phyloP scores from a whole-genome alignment of 164 flowering plant genomes.

The Vitis cinerea region DNA sequence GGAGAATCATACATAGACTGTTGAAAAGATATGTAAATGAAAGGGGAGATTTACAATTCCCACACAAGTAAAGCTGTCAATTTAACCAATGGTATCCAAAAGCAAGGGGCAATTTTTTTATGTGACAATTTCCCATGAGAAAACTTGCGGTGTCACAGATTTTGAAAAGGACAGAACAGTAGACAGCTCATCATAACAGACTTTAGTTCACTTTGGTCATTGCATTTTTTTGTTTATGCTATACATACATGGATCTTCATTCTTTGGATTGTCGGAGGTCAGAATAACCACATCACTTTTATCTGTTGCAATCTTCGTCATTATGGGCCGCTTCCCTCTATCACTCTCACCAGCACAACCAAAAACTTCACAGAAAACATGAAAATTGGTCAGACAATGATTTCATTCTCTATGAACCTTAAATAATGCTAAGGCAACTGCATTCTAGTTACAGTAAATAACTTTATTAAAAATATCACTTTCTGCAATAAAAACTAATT shows the following conservation, averaged over 20 bases:
- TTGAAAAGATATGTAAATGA: too few species aligned
- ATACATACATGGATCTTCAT: constrained; percentile 88
- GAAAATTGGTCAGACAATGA: constrained; percentile 16
- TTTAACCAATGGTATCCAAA: too few species aligned
- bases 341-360: constrained; percentile 68
- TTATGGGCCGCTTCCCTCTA: constrained; percentile 83
- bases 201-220: neutral
- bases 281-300: constrained; percentile 88
- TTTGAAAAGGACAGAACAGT: neutral
- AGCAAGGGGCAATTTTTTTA: neutral
- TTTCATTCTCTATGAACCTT: neutral
- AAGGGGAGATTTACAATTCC: too few species aligned
- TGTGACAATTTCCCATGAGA: neutral
- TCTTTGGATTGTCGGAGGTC: constrained; percentile 94
- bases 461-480: neutral
- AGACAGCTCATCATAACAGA: neutral
- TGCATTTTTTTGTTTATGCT: neutral
- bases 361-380: constrained; percentile 38
- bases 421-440: neutral
- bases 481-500: neutral
- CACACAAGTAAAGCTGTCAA: too few species aligned
- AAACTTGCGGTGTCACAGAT: neutral
- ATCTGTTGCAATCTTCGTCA: constrained; percentile 94
- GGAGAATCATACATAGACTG: too few species aligned
- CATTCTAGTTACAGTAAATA: neutral